Base-by-base conservation (phyloP, 805 yeast species). In the Pichia ethanolica region DNA sequence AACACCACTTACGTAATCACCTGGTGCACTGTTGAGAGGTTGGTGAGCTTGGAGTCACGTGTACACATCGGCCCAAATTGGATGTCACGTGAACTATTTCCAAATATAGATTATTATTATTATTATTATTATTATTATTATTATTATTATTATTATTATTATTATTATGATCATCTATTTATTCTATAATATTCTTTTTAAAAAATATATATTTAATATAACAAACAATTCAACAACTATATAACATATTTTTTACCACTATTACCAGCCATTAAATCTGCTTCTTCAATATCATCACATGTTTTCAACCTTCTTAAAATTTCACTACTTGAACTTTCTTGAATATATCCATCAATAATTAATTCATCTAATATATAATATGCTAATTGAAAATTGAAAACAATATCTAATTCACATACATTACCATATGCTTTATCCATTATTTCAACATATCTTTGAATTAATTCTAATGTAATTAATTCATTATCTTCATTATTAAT, bases 391-490 rank as follows among this genome's bases (percentile, higher is more conserved):
- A 93, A 93, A 61, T 95, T 93, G 77, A 93, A 93, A 45, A 93
- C 93, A 54, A 93, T 93, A 69, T 93, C 99, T 59, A 93, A 73
- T 65, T 93, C 99, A 68, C 97, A 89, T 14, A 93, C 99, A 61
- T 89, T 91, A 11, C 97, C 97, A 63, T 88, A 93, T 52, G 89
- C 81, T 58, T 86, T 84, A 71, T 93, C 99, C 97, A 93, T 89
- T 56, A 88, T 89, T 66, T 93, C 99, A 39, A 93, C 99, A 64
- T 83, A 93, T 53, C 97, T 74, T 65, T 93, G 99, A 46, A 93
- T 83, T 14, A 86, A 71, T 61, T 93, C 99, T 49, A 93, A 71
- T 1, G 95, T 82, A 48, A 88, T 68, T 54, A 93, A 73, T 64
- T 93, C 99, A 65, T 93, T 93, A 61, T 87, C 96, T 42, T 79